Conservation (phyloP, 768 basidiomycete species). For the Stropharia rugosoannulata region DNA sequence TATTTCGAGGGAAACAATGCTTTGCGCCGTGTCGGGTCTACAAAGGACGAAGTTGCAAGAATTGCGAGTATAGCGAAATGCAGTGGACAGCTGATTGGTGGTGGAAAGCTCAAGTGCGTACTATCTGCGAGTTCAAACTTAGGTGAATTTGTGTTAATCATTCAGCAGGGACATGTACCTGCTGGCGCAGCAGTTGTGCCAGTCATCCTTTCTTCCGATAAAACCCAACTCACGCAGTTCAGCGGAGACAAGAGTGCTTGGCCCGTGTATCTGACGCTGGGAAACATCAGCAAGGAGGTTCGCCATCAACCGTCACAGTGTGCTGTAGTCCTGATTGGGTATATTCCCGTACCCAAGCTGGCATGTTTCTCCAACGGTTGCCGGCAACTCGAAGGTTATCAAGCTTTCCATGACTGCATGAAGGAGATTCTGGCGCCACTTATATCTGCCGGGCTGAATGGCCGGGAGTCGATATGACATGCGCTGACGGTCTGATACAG, state of each 20-base stretch:
- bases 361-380: conserved; percentile 26
- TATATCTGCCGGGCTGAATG: conserved; percentile 19
- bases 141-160: too few relatives aligned
- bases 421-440: conserved; percentile 20
- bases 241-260: too few relatives aligned
- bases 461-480: conserved; percentile 31
- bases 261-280: too few relatives aligned
- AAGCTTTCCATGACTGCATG: conserved; percentile 36
- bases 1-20: conserved; percentile 18
- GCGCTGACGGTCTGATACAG: conserved; percentile 29
- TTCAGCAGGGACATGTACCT: too few relatives aligned
- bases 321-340: conserved; percentile 41
- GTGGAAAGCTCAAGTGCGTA: conserved; percentile 32
- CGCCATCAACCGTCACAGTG: too few relatives aligned
- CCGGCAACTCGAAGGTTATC: conserved; percentile 20
- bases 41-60: not conserved
- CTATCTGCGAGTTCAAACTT: too few relatives aligned
- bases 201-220: too few relatives aligned
- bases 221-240: too few relatives aligned
- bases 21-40: not conserved
- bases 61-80: conserved; percentile 38
- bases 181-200: too few relatives aligned
- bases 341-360: conserved; percentile 37
- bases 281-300: too few relatives aligned
- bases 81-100: conserved; percentile 45